Percentiles rank a stretch among this genome's conserved stretches.
phyloP scores from a whole-genome alignment of 2,329 filamentous ascomycete genomes.

The Aspergillus terreus region DNA sequence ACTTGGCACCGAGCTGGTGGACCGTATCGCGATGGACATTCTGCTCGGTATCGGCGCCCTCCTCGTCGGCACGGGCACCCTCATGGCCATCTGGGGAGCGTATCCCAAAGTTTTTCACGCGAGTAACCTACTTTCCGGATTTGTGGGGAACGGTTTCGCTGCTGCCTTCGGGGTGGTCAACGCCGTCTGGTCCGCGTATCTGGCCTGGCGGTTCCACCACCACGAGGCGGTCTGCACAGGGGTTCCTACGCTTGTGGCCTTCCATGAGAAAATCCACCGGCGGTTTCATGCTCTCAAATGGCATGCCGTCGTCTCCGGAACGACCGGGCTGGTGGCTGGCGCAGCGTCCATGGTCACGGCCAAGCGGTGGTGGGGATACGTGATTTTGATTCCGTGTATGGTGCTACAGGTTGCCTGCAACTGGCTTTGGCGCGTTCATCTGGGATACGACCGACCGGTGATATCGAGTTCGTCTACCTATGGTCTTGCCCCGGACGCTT shows the following conservation, averaged over 20 bases:
- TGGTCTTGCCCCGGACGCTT: background rate
- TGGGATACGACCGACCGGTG: conserved; percentile 46
- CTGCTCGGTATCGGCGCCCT: conserved; percentile 50
- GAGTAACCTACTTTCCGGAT: conserved; percentile 54
- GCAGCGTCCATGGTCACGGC: conserved; percentile 50
- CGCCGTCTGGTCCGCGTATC: conserved; percentile 45
- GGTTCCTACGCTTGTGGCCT: conserved; percentile 9
- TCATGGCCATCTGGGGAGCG: conserved; percentile 52
- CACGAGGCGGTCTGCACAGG: conserved; percentile 32
- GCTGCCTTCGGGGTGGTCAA: conserved; percentile 50
- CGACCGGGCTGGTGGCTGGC: conserved; percentile 47
- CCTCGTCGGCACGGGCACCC: conserved; percentile 50
- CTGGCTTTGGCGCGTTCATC: conserved; percentile 45
- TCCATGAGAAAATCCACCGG: conserved; percentile 29
- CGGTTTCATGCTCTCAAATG: conserved; percentile 43
- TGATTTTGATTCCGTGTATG: conserved; percentile 51
- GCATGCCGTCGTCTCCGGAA: conserved; percentile 45
- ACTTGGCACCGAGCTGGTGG: conserved; percentile 49
- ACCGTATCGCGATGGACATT: conserved; percentile 50
- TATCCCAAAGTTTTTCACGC: conserved; percentile 41
- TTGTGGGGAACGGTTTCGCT: conserved; percentile 52
- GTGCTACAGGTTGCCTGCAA: conserved; percentile 46
- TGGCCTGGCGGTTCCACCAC: conserved; percentile 39
- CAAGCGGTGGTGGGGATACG: conserved; percentile 52
- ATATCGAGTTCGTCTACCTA: conserved; percentile 8